These are phyloP conservation scores for Calonectria hongkongensis DNA, from an alignment of 2,329 filamentous ascomycete species.

Conservation along the genomic window DNA sequence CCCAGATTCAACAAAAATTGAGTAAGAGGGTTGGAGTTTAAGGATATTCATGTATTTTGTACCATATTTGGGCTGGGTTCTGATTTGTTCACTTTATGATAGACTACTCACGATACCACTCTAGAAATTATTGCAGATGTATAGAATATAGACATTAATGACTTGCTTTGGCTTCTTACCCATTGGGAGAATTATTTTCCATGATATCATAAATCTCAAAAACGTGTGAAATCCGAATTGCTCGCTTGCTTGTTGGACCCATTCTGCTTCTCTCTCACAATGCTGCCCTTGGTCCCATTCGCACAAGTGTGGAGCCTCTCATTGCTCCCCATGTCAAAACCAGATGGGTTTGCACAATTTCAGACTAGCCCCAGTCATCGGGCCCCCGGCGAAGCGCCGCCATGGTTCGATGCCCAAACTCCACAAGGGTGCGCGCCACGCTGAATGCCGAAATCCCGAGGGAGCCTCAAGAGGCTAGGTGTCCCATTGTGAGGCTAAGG, in stretches of 20 bases:
- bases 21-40: background rate
- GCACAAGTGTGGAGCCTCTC: conserved; percentile 2
- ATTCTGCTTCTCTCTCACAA: background rate
- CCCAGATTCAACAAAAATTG: conserved; percentile 10
- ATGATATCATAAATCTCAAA: too few species aligned
- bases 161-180: background rate
- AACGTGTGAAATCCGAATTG: background rate
- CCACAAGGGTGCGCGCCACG: background rate
- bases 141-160: background rate
- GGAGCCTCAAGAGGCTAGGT: conserved; percentile 29
- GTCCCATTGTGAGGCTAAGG: background rate
- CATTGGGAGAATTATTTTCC: too few species aligned
- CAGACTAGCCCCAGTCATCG: background rate
- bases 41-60: background rate
- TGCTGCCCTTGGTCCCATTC: background rate
- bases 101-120: conserved; percentile 7
- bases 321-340: background rate
- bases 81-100: background rate
- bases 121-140: conserved; percentile 6
- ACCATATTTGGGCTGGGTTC: background rate
- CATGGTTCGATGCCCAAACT: conserved; percentile 14
- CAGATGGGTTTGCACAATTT: background rate
- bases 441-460: conserved; percentile 20
- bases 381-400: background rate
- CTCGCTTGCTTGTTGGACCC: background rate